Base-by-base conservation (phyloP, 2,329 filamentous ascomycete genomes). In the Bipolaris victoriae region DNA sequence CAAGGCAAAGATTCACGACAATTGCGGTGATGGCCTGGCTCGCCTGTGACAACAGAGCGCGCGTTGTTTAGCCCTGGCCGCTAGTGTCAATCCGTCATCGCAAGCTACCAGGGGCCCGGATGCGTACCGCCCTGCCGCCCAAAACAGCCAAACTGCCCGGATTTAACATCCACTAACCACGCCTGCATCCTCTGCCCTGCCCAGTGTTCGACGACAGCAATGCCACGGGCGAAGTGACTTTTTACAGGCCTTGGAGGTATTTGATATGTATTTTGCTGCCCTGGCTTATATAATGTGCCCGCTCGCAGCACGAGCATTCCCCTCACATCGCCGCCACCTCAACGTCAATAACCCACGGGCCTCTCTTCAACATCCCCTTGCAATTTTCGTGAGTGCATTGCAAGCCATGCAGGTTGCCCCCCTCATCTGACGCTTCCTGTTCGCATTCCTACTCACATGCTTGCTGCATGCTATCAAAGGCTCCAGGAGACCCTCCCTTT, bases 1-100 rank as follows among this genome's bases (percentile, higher is more conserved):
- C 46, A 57, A 58, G 52, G 55, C 43, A 54, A 31, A 54, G 36
- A 39, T 49, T 50, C 41, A 47, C 50, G 53, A 52, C 51, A 55
- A 60, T 40, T 50, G 51, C 47, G 29, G 43, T 54, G 49, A 35
- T 57, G 46, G 44, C 55, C 55, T 49, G 33, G 46, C 55, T 53
- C 48, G 63, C 56, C 58, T 50, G 54, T 61, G 57, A 59, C 66
- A 67, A 63, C 53, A 60, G 55, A 61, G 55, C 50, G 50, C 53
- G 53, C 55, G 50, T 57, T 57, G 55, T 57, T 57, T 57, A 50
- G 43, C 52, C 51, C 50, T 18, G 10, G 37, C 35, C 55, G 39
- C 55, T 57, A 57, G 50, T 49, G 37, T 49, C 33, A 36, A 54
- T 57, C 44, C 55, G 55, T 45, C 50, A 45, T 26, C 15, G 35